Conservation (phyloP, 768 basidiomycete species). For the Tulasnella sp. region DNA sequence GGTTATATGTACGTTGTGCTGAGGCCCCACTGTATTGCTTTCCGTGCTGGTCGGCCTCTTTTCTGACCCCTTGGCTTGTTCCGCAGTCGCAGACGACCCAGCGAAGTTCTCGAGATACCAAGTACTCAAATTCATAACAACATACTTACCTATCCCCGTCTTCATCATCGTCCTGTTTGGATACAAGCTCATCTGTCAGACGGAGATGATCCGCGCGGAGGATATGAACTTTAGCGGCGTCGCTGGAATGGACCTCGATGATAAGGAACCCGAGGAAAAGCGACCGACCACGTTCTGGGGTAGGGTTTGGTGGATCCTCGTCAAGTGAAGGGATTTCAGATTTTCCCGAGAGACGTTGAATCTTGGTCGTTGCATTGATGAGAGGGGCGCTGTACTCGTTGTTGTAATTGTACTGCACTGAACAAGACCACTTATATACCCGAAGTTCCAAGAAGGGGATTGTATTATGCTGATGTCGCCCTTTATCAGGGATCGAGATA, state of each 20-base stretch:
- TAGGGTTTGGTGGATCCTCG: slow-evolving; percentile 19
- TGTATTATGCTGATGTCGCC: too few species aligned
- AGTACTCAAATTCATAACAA: slow-evolving; percentile 21
- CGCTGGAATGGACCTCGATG: background rate
- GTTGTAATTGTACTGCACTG: too few species aligned
- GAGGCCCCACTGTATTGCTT: background rate
- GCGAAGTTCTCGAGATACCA: background rate
- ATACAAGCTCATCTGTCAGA: slow-evolving; percentile 32
- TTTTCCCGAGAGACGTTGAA: too few species aligned
- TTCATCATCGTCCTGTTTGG: slow-evolving; percentile 32
- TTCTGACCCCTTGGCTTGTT: too few species aligned
- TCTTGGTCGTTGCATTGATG: too few species aligned
- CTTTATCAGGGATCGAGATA: too few species aligned
- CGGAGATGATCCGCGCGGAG: background rate
- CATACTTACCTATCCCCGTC: slow-evolving; percentile 25
- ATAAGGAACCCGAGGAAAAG: background rate
- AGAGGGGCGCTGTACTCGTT: too few species aligned
- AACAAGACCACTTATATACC: too few species aligned
- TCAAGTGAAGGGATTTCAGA: background rate
- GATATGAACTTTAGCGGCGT: slow-evolving; percentile 26
- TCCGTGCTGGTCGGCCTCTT: background rate
- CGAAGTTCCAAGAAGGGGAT: too few species aligned
- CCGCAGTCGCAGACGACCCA: background rate
- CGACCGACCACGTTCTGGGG: background rate
- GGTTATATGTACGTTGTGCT: background rate